Conservation (phyloP, 768 basidiomycete species). For the Termitomyces heimii region DNA sequence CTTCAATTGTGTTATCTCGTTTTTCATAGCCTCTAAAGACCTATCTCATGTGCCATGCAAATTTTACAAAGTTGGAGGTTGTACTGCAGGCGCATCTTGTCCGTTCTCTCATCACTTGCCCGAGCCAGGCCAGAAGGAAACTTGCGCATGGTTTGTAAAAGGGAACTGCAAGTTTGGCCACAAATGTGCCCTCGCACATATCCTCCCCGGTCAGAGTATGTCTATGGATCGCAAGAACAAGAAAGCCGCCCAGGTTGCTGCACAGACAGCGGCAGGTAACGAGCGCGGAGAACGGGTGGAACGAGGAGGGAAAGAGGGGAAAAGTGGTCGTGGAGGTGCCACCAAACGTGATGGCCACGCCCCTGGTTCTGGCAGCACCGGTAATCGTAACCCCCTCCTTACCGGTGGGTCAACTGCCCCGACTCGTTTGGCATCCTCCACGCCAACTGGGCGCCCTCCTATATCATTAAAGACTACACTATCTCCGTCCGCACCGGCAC, state of each 20-base stretch:
- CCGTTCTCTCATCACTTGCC: conserved; percentile 83
- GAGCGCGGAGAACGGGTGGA: conserved; percentile 23
- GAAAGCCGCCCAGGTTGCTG: conserved; percentile 75
- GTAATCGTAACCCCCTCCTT: conserved; percentile 33
- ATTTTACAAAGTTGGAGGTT: conserved; percentile 92
- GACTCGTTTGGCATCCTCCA: conserved; percentile 38
- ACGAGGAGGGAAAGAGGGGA: conserved; percentile 20
- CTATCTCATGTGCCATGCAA: conserved; percentile 96
- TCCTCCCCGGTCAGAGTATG: conserved; percentile 91
- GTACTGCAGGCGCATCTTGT: conserved; percentile 90
- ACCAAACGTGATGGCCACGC: conserved; percentile 29
- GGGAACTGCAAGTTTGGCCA: conserved; percentile 72
- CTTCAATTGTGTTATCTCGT: conserved; percentile 15
- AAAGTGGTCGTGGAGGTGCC: conserved; percentile 28
- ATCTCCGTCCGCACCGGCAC: conserved; percentile 75
- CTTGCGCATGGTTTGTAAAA: conserved; percentile 89
- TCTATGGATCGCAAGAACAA: conserved; percentile 98
- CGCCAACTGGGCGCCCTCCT: conserved; percentile 44
- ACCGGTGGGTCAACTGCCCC: conserved; percentile 64
- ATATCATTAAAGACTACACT: conserved; percentile 67
- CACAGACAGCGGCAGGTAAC: conserved; percentile 34
- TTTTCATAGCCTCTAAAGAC: conserved; percentile 52
- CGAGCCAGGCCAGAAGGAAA: conserved; percentile 78
- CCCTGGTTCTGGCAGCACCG: conserved; percentile 15
- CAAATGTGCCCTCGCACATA: conserved; percentile 91